phyloP scores from a whole-genome alignment of 2,329 filamentous ascomycete genomes.

The Alternaria alternata region DNA sequence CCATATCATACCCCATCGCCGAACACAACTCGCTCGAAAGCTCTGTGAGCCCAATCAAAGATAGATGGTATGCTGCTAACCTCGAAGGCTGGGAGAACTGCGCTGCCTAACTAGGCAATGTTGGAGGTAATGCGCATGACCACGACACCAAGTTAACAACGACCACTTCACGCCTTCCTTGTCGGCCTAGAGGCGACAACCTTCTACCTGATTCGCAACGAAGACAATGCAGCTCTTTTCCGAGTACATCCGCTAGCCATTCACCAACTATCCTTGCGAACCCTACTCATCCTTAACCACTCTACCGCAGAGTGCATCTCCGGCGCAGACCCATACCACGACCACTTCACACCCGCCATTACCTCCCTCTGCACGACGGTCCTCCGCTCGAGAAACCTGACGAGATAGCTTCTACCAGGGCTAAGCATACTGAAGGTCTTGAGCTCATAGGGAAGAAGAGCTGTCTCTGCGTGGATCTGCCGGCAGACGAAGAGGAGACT shows the following conservation, averaged over 20 bases:
- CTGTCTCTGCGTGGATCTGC: neutral
- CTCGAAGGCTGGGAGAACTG: too few relatives aligned
- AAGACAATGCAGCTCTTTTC: too few relatives aligned
- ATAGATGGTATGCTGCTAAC: too few relatives aligned
- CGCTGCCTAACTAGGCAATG: too few relatives aligned
- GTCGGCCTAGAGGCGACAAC: too few relatives aligned
- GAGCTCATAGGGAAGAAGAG: neutral
- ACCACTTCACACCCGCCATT: neutral
- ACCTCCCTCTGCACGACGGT: neutral
- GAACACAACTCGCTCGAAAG: too few relatives aligned
- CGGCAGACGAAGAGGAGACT: neutral
- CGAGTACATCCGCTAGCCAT: accelerated
- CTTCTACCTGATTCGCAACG: too few relatives aligned
- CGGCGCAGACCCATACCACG: neutral
- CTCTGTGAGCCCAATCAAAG: too few relatives aligned
- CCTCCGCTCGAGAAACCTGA: neutral
- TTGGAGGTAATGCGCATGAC: too few relatives aligned
- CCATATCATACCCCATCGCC: too few relatives aligned
- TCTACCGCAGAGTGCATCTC: neutral
- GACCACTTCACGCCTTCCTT: too few relatives aligned
- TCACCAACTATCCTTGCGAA: neutral
- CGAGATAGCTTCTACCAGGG: neutral
- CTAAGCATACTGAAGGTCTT: neutral
- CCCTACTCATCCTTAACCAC: neutral
- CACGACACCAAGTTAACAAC: too few relatives aligned